Conservation (phyloP, 371 early-diverging fungal genomes). For the Mortierella sp. region DNA sequence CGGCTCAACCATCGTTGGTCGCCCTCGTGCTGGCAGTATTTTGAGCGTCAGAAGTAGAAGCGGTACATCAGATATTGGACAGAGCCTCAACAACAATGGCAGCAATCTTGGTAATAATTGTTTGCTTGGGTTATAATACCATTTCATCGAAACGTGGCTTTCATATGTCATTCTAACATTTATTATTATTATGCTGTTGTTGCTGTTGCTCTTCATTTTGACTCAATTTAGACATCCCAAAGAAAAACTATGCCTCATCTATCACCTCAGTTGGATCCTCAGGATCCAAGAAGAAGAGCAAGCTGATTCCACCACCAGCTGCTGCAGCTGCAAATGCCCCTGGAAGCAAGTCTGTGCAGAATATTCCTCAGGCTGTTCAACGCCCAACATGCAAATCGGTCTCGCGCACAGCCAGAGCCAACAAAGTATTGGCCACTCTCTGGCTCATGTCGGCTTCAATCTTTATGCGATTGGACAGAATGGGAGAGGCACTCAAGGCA, state of each 20-base stretch:
- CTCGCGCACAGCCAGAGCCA: constrained; percentile 59
- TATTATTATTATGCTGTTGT: neutral
- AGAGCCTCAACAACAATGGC: neutral
- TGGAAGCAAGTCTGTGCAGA: constrained; percentile 21
- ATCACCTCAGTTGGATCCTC: constrained; percentile 55
- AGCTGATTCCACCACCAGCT: constrained; percentile 12
- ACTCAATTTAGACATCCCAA: constrained; percentile 45
- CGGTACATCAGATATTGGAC: constrained; percentile 26
- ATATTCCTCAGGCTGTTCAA: constrained; percentile 25
- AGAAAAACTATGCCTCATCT: constrained; percentile 58
- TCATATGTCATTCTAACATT: no score
- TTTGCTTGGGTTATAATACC: neutral
- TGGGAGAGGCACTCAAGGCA: constrained; percentile 75
- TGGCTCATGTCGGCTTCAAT: constrained; percentile 75
- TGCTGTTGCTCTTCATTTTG: neutral
- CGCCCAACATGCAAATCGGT: constrained; percentile 26
- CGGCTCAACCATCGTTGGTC: constrained; percentile 22
- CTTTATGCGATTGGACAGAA: constrained; percentile 67
- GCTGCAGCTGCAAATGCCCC: constrained; percentile 16
- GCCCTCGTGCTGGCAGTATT: constrained; percentile 46
- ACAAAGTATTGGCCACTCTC: constrained; percentile 60
- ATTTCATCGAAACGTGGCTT: no score
- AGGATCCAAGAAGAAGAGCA: constrained; percentile 34
- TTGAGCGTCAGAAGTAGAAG: constrained; percentile 29
- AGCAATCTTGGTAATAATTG: constrained; percentile 29